phyloP scores from a whole-genome alignment of 2,329 filamentous ascomycete genomes.

The Ophiobolus disseminans region DNA sequence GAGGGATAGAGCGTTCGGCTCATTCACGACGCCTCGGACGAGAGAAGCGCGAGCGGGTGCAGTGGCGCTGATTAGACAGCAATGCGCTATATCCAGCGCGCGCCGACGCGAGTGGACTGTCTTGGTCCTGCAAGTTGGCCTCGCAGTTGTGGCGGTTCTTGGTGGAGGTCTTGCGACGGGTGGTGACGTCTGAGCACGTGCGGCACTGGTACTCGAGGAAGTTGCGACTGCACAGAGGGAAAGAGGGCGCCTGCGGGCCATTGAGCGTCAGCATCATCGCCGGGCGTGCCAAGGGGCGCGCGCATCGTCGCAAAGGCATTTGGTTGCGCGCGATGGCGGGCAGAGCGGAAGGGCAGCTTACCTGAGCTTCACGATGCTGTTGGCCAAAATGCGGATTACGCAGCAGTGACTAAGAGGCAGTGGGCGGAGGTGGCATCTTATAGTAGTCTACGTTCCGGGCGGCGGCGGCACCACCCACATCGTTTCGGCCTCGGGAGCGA shows the following conservation, averaged over 20 bases:
- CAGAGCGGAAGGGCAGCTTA: constrained; percentile 19
- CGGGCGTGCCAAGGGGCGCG: constrained; percentile 11
- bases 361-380: constrained; percentile 25
- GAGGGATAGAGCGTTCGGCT: constrained; percentile 42
- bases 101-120: background rate
- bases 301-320: constrained; percentile 14
- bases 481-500: background rate
- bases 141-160: background rate
- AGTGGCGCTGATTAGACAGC: constrained; percentile 13
- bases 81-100: background rate
- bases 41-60: constrained; percentile 2
- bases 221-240: constrained; percentile 10
- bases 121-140: no score
- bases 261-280: constrained; percentile 18
- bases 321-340: constrained; percentile 10
- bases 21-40: constrained; percentile 22
- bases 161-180: background rate
- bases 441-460: constrained; percentile 8
- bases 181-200: constrained; percentile 17
- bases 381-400: constrained; percentile 26
- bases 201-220: constrained; percentile 5
- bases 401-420: constrained; percentile 29
- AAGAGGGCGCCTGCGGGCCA: constrained; percentile 6
- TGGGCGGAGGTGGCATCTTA: constrained; percentile 17
- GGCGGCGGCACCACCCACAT: background rate